A percentile compares a stretch with the other conserved stretches of the same genome.
Conservation (phyloP, 768 basidiomycete species). For the Termitomyces sp. region DNA sequence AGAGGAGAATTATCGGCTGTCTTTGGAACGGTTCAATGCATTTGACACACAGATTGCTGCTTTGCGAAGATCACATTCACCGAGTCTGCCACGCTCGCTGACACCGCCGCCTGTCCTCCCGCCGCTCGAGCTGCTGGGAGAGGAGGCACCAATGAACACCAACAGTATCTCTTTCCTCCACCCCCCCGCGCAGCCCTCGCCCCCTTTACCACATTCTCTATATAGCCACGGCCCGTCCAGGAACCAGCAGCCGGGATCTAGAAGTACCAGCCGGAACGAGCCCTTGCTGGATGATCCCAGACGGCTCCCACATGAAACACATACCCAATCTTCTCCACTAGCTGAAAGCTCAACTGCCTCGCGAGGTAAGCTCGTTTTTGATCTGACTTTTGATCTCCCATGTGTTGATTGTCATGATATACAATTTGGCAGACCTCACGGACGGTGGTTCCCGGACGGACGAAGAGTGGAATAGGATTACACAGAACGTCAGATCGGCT, state of each 20-base stretch:
- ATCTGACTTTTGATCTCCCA: neutral
- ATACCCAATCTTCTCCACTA: neutral
- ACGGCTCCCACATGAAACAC: constrained; percentile 7
- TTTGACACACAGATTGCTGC: constrained; percentile 51
- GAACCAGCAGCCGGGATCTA: constrained; percentile 3
- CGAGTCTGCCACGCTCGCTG: constrained; percentile 16
- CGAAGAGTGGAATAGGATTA: constrained; percentile 3
- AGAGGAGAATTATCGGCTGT: constrained; percentile 36
- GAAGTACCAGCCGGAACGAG: constrained; percentile 8
- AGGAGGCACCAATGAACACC: constrained; percentile 11
- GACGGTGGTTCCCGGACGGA: neutral
- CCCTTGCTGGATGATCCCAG: constrained; percentile 3
- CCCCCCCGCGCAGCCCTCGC: constrained; percentile 16
- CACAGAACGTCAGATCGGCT: neutral
- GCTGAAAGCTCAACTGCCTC: constrained; percentile 1
- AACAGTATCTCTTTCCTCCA: constrained; percentile 19
- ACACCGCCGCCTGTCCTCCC: constrained; percentile 31
- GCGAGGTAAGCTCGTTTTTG: constrained; percentile 3
- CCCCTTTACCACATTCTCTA: constrained; percentile 17
- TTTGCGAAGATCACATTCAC: constrained; percentile 35
- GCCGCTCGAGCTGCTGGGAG: constrained; percentile 26
- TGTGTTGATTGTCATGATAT: neutral
- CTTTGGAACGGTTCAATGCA: constrained; percentile 47
- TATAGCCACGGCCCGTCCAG: constrained; percentile 10
- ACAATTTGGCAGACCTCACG: neutral